These are phyloP conservation scores for Juncus inflexus DNA, from an alignment of 176 grass and related monocot species.

Conservation along the genomic window DNA sequence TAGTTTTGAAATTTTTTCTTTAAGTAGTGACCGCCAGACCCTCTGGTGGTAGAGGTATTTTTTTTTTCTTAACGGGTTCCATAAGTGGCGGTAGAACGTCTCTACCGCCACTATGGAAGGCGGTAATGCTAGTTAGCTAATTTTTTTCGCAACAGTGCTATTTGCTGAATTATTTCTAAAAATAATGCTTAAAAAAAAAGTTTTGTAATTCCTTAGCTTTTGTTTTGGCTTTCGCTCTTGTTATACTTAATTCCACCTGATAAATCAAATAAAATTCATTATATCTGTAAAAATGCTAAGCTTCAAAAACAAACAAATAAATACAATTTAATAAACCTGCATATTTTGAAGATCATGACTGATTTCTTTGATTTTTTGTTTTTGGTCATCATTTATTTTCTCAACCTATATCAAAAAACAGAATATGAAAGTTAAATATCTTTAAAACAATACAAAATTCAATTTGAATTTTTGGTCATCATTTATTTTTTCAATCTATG, in stretches of 20 bases:
- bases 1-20: too few relatives aligned
- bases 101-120: too few relatives aligned
- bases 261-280: background rate
- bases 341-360: slow-evolving; percentile 15
- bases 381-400: slow-evolving; percentile 23
- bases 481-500: background rate
- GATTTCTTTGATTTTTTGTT: slow-evolving; percentile 33
- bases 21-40: too few relatives aligned
- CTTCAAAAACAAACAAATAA: too few relatives aligned
- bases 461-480: slow-evolving; percentile 18
- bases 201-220: slow-evolving; percentile 27
- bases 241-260: slow-evolving; percentile 29
- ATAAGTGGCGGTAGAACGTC: too few relatives aligned
- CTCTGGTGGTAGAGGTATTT: too few relatives aligned
- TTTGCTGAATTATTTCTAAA: too few relatives aligned
- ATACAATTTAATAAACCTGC: slow-evolving; percentile 15
- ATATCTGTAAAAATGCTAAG: too few relatives aligned
- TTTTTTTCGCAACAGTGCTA: too few relatives aligned
- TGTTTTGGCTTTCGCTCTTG: slow-evolving; percentile 26
- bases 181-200: too few relatives aligned
- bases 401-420: slow-evolving; percentile 20
- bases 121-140: too few relatives aligned
- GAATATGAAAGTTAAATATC: background rate
- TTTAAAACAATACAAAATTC: background rate
- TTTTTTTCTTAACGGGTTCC: too few relatives aligned